Evolutionary conservation across 306 rosid genomes (phyloP).

Genomic region (Senna tora): DNA sequence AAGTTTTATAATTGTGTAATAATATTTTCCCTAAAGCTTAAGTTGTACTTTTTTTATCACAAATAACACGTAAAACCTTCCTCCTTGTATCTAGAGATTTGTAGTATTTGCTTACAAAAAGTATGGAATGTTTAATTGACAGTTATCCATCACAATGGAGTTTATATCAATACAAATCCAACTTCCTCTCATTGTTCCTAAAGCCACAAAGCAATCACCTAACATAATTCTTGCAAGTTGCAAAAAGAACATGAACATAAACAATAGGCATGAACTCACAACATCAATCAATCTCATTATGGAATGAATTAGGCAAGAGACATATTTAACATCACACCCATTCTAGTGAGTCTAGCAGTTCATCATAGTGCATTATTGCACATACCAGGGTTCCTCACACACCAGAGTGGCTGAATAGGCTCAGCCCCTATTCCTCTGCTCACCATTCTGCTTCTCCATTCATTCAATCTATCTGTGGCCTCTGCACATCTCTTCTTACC

Average conservation of each 20-base stretch:
- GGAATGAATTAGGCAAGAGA: not conserved
- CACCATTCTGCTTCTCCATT: conserved; percentile 85
- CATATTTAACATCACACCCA: not conserved
- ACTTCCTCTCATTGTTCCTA: conserved; percentile 1
- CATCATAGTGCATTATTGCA: conserved; percentile 48
- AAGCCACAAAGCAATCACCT: not conserved
- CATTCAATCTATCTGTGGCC: conserved; percentile 80
- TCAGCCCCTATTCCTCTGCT: conserved; percentile 80
- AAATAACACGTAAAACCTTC: no score
- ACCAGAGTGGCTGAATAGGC: conserved; percentile 95
- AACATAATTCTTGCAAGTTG: not conserved
- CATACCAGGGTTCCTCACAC: conserved; percentile 83
- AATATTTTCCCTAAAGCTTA: no score
- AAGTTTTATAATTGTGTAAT: no score
- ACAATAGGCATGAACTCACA: not conserved
- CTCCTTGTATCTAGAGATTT: no score
- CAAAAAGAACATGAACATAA: not conserved
- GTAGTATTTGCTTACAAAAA: no score
- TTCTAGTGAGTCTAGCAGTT: not conserved
- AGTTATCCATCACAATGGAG: not conserved
- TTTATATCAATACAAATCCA: not conserved
- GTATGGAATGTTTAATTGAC: not conserved
- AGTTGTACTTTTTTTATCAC: no score
- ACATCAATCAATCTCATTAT: not conserved
- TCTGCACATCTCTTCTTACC: conserved; percentile 69